Percentiles rank a stretch among this genome's conserved stretches.
These are phyloP conservation scores for Pythium utonaiense DNA, from an alignment of 352 stramenopile species.

Conservation along the genomic window DNA sequence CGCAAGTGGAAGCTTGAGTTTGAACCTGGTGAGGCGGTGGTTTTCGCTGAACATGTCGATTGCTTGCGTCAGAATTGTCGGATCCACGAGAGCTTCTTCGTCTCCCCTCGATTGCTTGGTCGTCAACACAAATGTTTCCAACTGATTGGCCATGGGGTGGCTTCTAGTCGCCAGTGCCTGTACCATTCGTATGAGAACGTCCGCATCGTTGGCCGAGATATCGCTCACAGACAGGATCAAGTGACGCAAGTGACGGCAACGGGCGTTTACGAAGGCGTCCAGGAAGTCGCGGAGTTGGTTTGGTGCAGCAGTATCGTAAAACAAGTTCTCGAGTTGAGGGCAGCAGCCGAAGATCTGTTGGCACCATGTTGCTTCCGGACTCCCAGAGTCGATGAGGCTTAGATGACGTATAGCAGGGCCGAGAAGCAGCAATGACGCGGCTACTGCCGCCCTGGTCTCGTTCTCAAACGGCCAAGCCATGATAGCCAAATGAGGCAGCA, in stretches of 20 bases:
- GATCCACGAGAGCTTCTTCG: neutral
- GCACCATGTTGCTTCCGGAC: neutral
- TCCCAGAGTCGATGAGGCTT: neutral
- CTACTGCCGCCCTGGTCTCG: neutral
- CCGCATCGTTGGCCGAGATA: neutral
- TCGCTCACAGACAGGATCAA: neutral
- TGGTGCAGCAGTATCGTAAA: neutral
- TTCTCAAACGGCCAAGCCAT: neutral
- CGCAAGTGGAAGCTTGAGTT: neutral
- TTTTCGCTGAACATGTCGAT: slow-evolving; percentile 1
- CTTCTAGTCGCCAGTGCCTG: neutral
- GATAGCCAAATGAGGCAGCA: neutral
- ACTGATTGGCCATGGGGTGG: neutral
- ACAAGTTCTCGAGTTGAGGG: neutral
- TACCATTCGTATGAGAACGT: neutral
- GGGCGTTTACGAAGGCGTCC: neutral
- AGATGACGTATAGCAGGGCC: neutral
- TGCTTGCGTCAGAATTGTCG: neutral
- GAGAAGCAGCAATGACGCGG: neutral
- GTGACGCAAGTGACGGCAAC: neutral
- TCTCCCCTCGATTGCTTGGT: neutral
- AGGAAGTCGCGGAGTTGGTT: neutral
- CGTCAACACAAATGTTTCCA: slow-evolving; percentile 1
- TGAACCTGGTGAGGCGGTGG: neutral
- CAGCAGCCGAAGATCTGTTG: neutral